A percentile compares a stretch with the other conserved stretches of the same genome.
phyloP scores from a whole-genome alignment of 2,329 filamentous ascomycete genomes.

The Botrytis galanthina region DNA sequence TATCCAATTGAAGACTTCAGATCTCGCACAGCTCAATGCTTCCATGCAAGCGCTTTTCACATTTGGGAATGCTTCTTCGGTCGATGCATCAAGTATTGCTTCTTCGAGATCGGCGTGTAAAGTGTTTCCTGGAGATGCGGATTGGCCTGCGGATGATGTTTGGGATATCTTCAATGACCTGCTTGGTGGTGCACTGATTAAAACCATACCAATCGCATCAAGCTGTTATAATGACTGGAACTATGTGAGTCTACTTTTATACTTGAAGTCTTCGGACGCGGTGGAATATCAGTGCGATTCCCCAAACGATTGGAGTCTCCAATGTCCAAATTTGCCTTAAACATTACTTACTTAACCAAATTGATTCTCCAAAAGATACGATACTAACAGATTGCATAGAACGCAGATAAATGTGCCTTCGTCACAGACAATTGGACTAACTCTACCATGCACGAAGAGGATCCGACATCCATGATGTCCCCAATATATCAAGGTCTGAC shows the following conservation, averaged over 20 bases:
- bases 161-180: conserved; percentile 50
- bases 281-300: not conserved
- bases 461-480: conserved; percentile 47
- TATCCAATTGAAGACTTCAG: not conserved
- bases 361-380: conserved; percentile 24
- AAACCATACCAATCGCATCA: conserved; percentile 45
- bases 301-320: not conserved
- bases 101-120: conserved; percentile 24
- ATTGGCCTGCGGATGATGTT: conserved; percentile 48
- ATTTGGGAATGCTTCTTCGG: conserved; percentile 4
- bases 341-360: too few relatives aligned
- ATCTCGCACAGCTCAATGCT: conserved; percentile 6
- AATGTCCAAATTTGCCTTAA: not conserved
- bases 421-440: conserved; percentile 38
- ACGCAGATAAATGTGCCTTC: conserved; percentile 38
- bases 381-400: conserved; percentile 41
- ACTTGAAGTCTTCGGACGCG: not conserved
- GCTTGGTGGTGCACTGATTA: conserved; percentile 45
- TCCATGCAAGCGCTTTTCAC: conserved; percentile 11
- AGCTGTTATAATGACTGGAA: not conserved
- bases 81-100: not conserved
- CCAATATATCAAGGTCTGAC: conserved; percentile 45
- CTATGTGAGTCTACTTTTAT: not conserved
- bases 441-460: conserved; percentile 42
- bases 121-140: conserved; percentile 27